These are phyloP conservation scores for Dictyostelium brefeldianum DNA, from an alignment of 78 protist genomes.

Conservation along the genomic window DNA sequence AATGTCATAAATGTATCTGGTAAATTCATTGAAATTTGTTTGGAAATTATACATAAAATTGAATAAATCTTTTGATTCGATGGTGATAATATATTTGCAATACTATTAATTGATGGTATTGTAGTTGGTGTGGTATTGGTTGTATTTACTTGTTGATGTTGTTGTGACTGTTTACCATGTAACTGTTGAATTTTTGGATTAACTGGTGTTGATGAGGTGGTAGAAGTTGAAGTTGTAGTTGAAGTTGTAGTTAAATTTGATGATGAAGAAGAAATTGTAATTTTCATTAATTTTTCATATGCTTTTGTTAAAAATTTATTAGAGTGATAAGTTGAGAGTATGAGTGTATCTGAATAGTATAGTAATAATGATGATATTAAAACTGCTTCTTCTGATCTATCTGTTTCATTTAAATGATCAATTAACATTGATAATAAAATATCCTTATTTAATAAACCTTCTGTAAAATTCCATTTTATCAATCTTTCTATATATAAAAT, in stretches of 20 bases:
- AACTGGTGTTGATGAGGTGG: background rate
- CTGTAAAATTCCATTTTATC: constrained; percentile 47
- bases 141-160: background rate
- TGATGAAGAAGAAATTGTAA: background rate
- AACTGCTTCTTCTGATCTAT: constrained; percentile 46
- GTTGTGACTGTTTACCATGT: background rate
- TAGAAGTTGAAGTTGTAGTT: background rate
- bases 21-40: constrained; percentile 52
- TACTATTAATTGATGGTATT: background rate
- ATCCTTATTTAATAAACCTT: constrained; percentile 66
- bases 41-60: constrained; percentile 28
- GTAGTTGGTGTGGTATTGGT: constrained; percentile 1
- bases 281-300: constrained; percentile 39
- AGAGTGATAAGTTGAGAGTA: constrained; percentile 29
- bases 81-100: constrained; percentile 1
- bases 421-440: constrained; percentile 51
- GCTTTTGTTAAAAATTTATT: constrained; percentile 24
- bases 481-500: constrained; percentile 55
- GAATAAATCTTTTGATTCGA: constrained; percentile 47
- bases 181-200: constrained; percentile 4
- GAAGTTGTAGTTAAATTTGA: constrained; percentile 1
- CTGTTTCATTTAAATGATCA: constrained; percentile 51
- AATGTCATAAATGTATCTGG: constrained; percentile 76
- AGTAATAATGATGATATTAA: constrained; percentile 36
- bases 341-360: constrained; percentile 39